A percentile compares a stretch with the other conserved stretches of the same genome.
phyloP scores from a whole-genome alignment of 2,329 filamentous ascomycete species.

The Pleurostoma richardsiae region DNA sequence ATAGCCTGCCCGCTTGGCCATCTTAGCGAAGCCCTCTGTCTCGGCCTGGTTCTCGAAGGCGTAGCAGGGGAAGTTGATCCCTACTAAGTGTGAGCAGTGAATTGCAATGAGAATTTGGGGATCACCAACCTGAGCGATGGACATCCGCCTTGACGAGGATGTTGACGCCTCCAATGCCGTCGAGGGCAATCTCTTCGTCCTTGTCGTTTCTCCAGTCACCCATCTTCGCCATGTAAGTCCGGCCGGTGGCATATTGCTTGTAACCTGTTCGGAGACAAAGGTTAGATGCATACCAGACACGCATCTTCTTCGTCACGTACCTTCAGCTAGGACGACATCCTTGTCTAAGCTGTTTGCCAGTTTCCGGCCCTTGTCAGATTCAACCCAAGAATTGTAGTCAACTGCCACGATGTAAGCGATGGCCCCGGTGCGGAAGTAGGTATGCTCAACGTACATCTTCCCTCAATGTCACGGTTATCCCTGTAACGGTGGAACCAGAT shows the following conservation, averaged over 20 bases:
- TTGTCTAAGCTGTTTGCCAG: conserved; percentile 70
- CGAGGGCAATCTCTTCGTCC: conserved; percentile 85
- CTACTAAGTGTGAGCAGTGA: conserved; percentile 32
- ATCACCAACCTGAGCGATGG: conserved; percentile 74
- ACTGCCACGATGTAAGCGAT: conserved; percentile 44
- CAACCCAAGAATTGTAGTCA: conserved; percentile 98
- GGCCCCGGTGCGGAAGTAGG: too few species aligned
- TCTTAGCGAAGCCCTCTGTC: conserved; percentile 97
- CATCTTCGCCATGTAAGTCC: conserved; percentile 84
- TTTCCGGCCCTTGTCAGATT: conserved; percentile 78
- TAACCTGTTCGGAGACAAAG: conserved; percentile 55
- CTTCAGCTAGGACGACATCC: conserved; percentile 83
- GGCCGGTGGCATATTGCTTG: conserved; percentile 85
- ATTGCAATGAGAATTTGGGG: conserved; percentile 2
- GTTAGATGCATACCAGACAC: too few species aligned
- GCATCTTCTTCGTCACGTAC: conserved; percentile 31
- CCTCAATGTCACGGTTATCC: conserved; percentile 81
- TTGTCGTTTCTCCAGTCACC: conserved; percentile 91
- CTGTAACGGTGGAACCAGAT: conserved; percentile 95
- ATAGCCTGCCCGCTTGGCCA: conserved; percentile 95
- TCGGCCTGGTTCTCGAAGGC: conserved; percentile 98
- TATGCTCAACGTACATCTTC: conserved; percentile 66
- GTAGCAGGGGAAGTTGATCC: conserved; percentile 96
- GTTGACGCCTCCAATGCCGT: conserved; percentile 95
- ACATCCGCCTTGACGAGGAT: conserved; percentile 98